phyloP scores from a whole-genome alignment of 805 yeast species.

The Nakazawaea ambrosiae region DNA sequence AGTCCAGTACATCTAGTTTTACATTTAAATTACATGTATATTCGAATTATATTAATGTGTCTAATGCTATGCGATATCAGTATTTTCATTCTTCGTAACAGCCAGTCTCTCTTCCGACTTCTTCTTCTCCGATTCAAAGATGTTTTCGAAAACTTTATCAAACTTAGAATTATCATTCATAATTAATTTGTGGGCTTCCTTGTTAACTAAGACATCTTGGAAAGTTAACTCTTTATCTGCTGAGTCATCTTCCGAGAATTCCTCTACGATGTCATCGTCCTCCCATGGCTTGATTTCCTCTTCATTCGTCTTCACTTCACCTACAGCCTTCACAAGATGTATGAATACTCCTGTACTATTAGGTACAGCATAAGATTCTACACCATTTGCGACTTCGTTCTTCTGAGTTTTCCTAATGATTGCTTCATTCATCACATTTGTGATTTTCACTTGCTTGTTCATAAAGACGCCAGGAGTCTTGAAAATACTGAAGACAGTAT shows the following conservation, averaged over 20 bases:
- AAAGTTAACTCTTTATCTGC: not conserved
- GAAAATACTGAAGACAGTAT: slow-evolving; percentile 2
- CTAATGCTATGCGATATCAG: not conserved
- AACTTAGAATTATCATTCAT: slow-evolving; percentile 1
- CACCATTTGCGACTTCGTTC: not conserved
- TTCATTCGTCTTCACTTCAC: not conserved
- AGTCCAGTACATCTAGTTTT: not conserved
- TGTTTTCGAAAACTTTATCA: slow-evolving; percentile 2
- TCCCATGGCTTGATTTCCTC: not conserved
- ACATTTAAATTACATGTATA: too few relatives aligned
- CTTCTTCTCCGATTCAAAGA: not conserved
- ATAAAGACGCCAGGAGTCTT: slow-evolving; percentile 1
- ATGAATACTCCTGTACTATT: slow-evolving; percentile 1
- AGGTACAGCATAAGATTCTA: slow-evolving; percentile 3
- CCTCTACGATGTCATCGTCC: too few relatives aligned
- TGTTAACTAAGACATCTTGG: slow-evolving; percentile 1
- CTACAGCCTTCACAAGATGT: slow-evolving; percentile 4
- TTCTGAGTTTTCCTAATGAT: not conserved
- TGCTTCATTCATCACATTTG: slow-evolving; percentile 2
- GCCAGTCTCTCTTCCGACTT: not conserved
- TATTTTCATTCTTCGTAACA: not conserved
- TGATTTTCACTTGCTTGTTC: slow-evolving; percentile 3
- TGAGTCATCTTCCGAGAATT: not conserved
- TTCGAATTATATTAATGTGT: not conserved
- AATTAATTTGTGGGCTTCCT: slow-evolving; percentile 2